These are phyloP conservation scores for Medicago ruthenica DNA, from an alignment of 306 rosid species.

Conservation along the genomic window DNA sequence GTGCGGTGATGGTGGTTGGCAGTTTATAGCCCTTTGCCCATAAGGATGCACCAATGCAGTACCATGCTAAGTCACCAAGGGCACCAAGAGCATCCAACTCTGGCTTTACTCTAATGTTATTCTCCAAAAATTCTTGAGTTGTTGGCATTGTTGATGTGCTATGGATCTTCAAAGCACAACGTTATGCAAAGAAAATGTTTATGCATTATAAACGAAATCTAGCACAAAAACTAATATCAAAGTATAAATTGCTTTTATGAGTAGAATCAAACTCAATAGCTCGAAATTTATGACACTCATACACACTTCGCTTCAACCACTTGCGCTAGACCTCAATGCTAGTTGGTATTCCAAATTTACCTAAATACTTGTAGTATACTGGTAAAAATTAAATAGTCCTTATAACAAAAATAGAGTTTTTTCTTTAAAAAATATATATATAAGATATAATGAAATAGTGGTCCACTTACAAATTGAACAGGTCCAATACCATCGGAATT, in stretches of 20 bases:
- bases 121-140: slow-evolving; percentile 56
- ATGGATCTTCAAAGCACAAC: slow-evolving; percentile 55
- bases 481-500: slow-evolving; percentile 48
- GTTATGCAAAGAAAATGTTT: not conserved
- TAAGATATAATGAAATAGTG: not conserved
- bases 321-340: too few species aligned
- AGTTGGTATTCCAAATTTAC: too few species aligned
- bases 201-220: not conserved
- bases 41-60: slow-evolving; percentile 74
- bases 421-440: too few species aligned
- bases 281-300: too few species aligned
- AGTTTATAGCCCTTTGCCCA: slow-evolving; percentile 73
- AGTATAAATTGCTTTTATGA: too few species aligned
- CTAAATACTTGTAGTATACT: too few species aligned
- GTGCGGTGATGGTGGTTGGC: slow-evolving; percentile 61
- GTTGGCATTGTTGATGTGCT: slow-evolving; percentile 64
- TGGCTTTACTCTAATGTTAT: slow-evolving; percentile 66
- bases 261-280: too few species aligned
- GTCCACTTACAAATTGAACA: slow-evolving; percentile 51
- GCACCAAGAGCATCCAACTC: slow-evolving; percentile 79
- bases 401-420: too few species aligned
- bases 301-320: too few species aligned
- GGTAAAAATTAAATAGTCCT: too few species aligned
- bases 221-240: not conserved
- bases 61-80: slow-evolving; percentile 78